A percentile compares a stretch with the other conserved stretches of the same genome.
phyloP scores from a whole-genome alignment of 768 basidiomycete species.

The Leccinum subtestaceum region DNA sequence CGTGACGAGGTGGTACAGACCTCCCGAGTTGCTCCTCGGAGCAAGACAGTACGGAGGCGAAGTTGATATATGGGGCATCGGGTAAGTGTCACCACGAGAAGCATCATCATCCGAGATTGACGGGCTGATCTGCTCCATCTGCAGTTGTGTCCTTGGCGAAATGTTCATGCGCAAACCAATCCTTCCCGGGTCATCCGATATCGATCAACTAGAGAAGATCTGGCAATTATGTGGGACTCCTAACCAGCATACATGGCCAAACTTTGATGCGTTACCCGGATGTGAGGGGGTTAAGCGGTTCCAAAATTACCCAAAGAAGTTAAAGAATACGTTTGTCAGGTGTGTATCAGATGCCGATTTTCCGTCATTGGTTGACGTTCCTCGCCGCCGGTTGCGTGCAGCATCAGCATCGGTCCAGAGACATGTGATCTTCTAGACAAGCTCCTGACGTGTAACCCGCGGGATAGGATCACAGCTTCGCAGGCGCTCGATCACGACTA shows the following conservation, averaged over 20 bases:
- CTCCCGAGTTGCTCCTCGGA: conserved; percentile 88
- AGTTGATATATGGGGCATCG: conserved; percentile 97
- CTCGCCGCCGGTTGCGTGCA: conserved; percentile 7
- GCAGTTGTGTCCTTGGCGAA: conserved; percentile 92
- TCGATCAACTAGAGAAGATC: conserved; percentile 91
- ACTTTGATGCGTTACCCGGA: conserved; percentile 70
- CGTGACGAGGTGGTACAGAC: conserved; percentile 92
- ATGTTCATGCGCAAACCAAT: conserved; percentile 91
- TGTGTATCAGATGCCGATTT: conserved; percentile 33
- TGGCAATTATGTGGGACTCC: conserved; percentile 89
- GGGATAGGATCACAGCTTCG: conserved; percentile 76
- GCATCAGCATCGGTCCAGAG: conserved; percentile 60
- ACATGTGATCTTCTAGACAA: conserved; percentile 82
- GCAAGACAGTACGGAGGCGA: conserved; percentile 88
- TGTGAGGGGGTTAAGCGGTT: conserved; percentile 78
- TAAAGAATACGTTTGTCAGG: conserved; percentile 60
- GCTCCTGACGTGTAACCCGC: conserved; percentile 80
- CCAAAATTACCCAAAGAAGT: conserved; percentile 47
- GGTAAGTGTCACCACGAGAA: conserved; percentile 46
- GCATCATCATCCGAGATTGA: background rate
- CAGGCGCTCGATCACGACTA: conserved; percentile 90
- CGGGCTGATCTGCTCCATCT: conserved; percentile 1
- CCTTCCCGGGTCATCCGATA: conserved; percentile 80
- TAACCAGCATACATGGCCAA: conserved; percentile 77
- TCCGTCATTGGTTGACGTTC: background rate